Evolutionary conservation across 192 early-diverging fungal genomes (phyloP).

Genomic region (Coemansia brasiliensis): DNA sequence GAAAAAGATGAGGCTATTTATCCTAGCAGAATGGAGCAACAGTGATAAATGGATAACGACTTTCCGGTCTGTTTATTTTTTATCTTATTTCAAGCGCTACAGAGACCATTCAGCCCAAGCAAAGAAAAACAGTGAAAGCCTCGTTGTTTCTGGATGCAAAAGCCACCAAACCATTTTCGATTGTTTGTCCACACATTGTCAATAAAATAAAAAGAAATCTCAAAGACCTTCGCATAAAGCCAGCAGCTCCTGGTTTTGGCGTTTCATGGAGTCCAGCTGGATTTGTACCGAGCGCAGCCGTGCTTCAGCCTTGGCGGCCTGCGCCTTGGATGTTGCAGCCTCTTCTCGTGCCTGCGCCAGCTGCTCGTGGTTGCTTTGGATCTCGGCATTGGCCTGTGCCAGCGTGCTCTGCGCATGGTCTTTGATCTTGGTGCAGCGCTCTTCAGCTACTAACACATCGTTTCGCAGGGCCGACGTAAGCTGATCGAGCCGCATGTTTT

Average conservation of each 20-base stretch:
- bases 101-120: no score
- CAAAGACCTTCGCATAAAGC: conserved; percentile 21
- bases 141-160: conserved; percentile 1
- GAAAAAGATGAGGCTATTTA: no score
- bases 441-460: conserved; percentile 42
- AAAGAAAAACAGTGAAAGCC: no score
- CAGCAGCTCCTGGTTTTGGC: conserved; percentile 37
- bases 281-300: conserved; percentile 35
- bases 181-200: no score
- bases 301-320: conserved; percentile 28
- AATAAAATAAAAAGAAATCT: background rate
- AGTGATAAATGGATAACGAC: no score
- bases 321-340: background rate
- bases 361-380: conserved; percentile 18
- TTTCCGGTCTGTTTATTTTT: no score
- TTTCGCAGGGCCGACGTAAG: conserved; percentile 20
- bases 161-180: background rate
- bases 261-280: conserved; percentile 41
- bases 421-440: conserved; percentile 38
- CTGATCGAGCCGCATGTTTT: conserved; percentile 29
- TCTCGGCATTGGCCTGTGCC: conserved; percentile 38
- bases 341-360: conserved; percentile 8
- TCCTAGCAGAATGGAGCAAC: no score
- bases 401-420: conserved; percentile 42
- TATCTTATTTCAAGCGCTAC: no score